Conservation (phyloP, 1,284 basidiomycete species). For the Xanthoconium separans region DNA sequence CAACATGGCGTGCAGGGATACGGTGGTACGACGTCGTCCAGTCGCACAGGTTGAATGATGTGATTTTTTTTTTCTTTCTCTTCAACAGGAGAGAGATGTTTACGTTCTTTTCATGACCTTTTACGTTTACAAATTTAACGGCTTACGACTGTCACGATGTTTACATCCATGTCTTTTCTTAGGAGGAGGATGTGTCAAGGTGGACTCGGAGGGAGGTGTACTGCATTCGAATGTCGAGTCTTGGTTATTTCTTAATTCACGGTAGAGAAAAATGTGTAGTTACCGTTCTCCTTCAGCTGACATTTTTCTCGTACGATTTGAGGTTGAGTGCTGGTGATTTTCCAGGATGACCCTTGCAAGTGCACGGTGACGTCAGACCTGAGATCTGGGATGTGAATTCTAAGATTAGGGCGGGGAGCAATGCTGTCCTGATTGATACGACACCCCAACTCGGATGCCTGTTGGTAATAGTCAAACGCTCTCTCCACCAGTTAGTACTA, state of each 20-base stretch:
- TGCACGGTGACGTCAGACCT: no score
- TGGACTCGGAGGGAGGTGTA: background rate
- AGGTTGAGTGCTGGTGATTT: no score
- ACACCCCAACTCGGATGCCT: no score
- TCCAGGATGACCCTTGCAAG: no score
- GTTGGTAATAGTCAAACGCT: no score
- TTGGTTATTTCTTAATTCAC: background rate
- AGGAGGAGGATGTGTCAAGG: background rate
- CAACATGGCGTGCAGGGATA: conserved; percentile 9
- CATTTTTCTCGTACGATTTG: no score
- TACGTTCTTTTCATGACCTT: background rate
- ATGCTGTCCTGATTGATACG: no score
- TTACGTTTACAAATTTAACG: background rate
- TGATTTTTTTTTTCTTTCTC: background rate
- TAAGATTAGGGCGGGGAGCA: no score
- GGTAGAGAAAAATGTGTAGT: no score
- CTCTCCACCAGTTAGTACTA: no score
- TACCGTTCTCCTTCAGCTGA: no score
- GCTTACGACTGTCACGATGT: background rate
- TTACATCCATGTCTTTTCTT: background rate
- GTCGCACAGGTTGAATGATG: conserved; percentile 1
- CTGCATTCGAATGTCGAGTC: background rate
- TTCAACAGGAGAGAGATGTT: background rate
- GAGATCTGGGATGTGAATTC: no score
- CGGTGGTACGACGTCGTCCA: conserved; percentile 12